Evolutionary conservation across 345 rosid genomes (phyloP), one percentile per base, ranked within the genome.

Genomic region (Eucalyptus albens): DNA sequence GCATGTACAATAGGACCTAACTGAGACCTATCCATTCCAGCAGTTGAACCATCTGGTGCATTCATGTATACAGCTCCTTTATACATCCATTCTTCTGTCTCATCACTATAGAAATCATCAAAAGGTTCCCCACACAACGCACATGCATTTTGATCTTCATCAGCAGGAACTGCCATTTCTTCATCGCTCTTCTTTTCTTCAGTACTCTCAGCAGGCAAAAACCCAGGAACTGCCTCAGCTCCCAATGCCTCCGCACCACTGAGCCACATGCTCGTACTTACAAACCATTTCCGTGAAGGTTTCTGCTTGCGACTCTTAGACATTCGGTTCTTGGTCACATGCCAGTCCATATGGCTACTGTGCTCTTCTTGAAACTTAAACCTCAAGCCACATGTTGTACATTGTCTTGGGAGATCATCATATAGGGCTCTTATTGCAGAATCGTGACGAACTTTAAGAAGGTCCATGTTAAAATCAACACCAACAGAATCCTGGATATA

Each of bases 321-420:
- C 98, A 92, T 96, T 87, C 99, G 95, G 91, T 98, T 98, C 94
- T 92, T 98, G 9, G 99, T 98, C 90, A 98, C 99, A 94, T 98
- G 99, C 99, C 99, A 98, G 93, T 98, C 99, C 99, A 98, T 98
- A 91, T 98, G 99, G 90, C 93, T 94, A 88, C 99, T 96, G 90
- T 98, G 99, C 89, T 96, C 98, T 91, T 97, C 99, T 93, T 98
- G 99, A 90, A 92, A 92, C 93, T 94, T 96, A 89, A 98, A 98
- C 37, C 99, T 96, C 87, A 95, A 94, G 92, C 99, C 99, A 91
- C 99, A 98, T 50, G 99, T 95, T 59, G 97, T 96, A 92, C 99
- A 98, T 92, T 98, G 99, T 91, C 99, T 95, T 51, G 99, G 99
- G 87, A 98, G 98, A 92, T 96, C 96, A 88, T 92, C 95, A 93